Evolutionary conservation across 331 rosid genomes (phyloP).

Genomic region (Acacia concinna): DNA sequence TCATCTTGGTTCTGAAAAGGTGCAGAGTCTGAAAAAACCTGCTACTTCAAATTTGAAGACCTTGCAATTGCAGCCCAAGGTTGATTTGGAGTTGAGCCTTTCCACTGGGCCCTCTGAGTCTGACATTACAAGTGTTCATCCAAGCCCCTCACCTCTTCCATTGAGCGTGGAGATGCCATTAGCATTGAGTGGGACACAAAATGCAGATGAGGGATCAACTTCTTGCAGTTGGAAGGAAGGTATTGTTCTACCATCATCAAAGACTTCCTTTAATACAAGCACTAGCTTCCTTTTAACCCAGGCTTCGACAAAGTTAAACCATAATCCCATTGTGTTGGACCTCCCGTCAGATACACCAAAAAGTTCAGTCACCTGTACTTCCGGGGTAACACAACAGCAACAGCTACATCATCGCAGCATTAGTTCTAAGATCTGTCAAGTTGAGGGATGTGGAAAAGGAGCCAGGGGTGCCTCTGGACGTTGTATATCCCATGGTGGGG

Average conservation of each 20-base stretch:
- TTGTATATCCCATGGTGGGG: conserved; percentile 84
- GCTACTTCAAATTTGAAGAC: conserved; percentile 35
- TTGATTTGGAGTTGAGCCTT: conserved; percentile 70
- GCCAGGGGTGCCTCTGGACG: conserved; percentile 84
- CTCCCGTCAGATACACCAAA: conserved; percentile 53
- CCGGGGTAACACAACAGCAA: conserved; percentile 53
- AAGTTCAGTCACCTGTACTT: conserved; percentile 67
- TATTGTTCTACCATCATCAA: conserved; percentile 27
- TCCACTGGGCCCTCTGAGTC: conserved; percentile 62
- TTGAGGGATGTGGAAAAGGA: conserved; percentile 81
- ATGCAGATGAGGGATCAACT: conserved; percentile 54
- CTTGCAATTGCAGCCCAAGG: conserved; percentile 42
- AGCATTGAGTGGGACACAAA: conserved; percentile 26
- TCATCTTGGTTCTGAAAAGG: conserved; percentile 58
- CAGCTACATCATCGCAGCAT: conserved; percentile 43
- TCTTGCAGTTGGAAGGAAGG: conserved; percentile 45
- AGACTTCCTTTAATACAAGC: conserved; percentile 25
- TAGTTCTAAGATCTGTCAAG: conserved; percentile 63
- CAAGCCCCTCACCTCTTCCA: conserved; percentile 34
- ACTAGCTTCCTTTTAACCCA: conserved; percentile 39
- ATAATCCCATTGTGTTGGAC: conserved; percentile 34
- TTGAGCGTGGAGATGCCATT: conserved; percentile 42
- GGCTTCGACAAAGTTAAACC: conserved; percentile 27
- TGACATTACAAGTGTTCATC: conserved; percentile 51
- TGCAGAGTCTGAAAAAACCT: conserved; percentile 42